Evolutionary conservation across 2,329 filamentous ascomycete species (phyloP).

Genomic region (Salinomyces thailandicus): DNA sequence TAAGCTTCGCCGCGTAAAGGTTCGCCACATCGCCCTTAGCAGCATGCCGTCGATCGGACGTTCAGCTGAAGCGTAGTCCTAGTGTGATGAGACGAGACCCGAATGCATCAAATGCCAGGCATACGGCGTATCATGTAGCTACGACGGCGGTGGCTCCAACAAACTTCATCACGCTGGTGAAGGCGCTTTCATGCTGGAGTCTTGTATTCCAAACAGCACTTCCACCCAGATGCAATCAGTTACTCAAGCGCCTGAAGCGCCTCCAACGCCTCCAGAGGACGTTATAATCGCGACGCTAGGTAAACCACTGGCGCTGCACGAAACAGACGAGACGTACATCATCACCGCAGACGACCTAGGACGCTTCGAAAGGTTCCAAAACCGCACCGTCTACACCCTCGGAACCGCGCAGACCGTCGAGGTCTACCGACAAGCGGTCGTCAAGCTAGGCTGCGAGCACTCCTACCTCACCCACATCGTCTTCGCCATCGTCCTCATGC

Average conservation of each 20-base stretch:
- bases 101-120: slow-evolving; percentile 38
- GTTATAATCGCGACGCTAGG: slow-evolving; percentile 4
- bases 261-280: slow-evolving; percentile 6
- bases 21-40: neutral
- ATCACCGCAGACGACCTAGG: slow-evolving; percentile 11
- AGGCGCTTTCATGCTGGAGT: slow-evolving; percentile 11
- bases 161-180: slow-evolving; percentile 16
- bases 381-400: slow-evolving; percentile 16
- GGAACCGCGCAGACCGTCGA: slow-evolving; percentile 15
- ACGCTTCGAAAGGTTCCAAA: slow-evolving; percentile 15
- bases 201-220: neutral
- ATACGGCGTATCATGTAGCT: slow-evolving; percentile 40
- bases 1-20: slow-evolving; percentile 36
- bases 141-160: slow-evolving; percentile 21
- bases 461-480: slow-evolving; percentile 47
- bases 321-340: slow-evolving; percentile 6
- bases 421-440: slow-evolving; percentile 14
- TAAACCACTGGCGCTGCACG: slow-evolving; percentile 3
- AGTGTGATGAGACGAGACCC: slow-evolving; percentile 47
- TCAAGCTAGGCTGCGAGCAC: slow-evolving; percentile 18
- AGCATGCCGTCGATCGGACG: neutral
- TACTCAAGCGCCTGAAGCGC: neutral
- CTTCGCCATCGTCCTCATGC: slow-evolving; percentile 43
- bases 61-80: slow-evolving; percentile 2
- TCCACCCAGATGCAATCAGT: too few relatives aligned